Evolutionary conservation across 169 alveolate genomes (phyloP), one percentile per base, ranked within the genome.

Genomic region (Plasmodium billcollinsi): DNA sequence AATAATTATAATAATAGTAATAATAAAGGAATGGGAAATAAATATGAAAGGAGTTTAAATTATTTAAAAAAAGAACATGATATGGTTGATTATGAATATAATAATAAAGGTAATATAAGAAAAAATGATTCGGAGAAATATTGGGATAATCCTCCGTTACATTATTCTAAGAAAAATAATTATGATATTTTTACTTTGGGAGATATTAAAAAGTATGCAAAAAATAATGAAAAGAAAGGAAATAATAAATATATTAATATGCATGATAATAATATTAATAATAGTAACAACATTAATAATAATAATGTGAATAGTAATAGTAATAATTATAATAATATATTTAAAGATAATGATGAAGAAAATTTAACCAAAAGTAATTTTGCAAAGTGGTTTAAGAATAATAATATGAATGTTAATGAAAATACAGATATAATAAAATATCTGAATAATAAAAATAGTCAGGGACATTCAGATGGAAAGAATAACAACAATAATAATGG

Each of bases 301-400:
- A 71, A 2, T 6, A 71, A 66, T 12, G 47, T 29, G 15, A 61
- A 61, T 9, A 78, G 54, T 45, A 65, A 78, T 24, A 50, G 78
- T 33, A 33, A 33, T 33, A 33, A 4, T 33, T 33, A 33, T 33
- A 33, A 33, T 33, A 33, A 33, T 58, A 78, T 78, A 65, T 78
- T 78, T 63, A 78, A 78, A 45, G 89, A 78, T 39, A 80, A 69
- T 45, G 90, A 80, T n/a, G 90, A 80, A 15, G 90, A 80, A 39
- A 80, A 80, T 12, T 63, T 80, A 21, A 39, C 85, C 14, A 80
- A 80, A 80, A 80, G 90, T 12, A 80, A 80, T 29, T 80, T 80
- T 72, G 90, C 90, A 8, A 67, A 61, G 18, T 80, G 80, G 90
- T 80, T 80, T 33, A 80, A 80, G 43, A 80, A 80, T 29, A 80